Evolutionary conservation across 768 basidiomycete genomes (phyloP).

Genomic region (Amanita rubescens): DNA sequence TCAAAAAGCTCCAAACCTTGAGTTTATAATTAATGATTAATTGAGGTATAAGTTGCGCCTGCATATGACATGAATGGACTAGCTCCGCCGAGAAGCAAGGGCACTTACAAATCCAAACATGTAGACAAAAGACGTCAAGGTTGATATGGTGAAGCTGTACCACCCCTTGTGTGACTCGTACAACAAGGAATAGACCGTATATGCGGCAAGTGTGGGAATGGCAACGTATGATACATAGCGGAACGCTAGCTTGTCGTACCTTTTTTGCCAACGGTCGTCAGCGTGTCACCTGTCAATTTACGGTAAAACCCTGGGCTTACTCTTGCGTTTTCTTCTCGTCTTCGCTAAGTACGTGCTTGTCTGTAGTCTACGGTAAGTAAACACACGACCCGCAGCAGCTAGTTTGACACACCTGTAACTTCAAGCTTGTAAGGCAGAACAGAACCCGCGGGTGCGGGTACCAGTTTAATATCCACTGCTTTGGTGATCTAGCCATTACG

Average conservation of each 20-base stretch:
- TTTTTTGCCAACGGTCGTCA: constrained; percentile 20
- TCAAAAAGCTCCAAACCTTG: constrained; percentile 49
- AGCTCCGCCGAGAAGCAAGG: constrained; percentile 9
- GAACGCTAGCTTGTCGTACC: constrained; percentile 91
- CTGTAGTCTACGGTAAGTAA: constrained; percentile 27
- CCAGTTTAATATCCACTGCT: constrained; percentile 80
- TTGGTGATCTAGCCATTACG: constrained; percentile 57
- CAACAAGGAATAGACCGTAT: constrained; percentile 73
- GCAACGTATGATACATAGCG: constrained; percentile 89
- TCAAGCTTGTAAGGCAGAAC: constrained; percentile 71
- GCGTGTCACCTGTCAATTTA: constrained; percentile 5
- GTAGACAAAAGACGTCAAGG: constrained; percentile 87
- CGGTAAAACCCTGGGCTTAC: constrained; percentile 35
- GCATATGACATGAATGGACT: constrained; percentile 11
- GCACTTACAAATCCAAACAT: constrained; percentile 95
- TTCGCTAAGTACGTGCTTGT: constrained; percentile 94
- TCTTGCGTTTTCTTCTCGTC: constrained; percentile 98
- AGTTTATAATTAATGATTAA: constrained; percentile 97
- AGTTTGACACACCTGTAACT: constrained; percentile 57
- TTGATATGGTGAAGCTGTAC: constrained; percentile 95
- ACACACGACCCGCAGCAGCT: constrained; percentile 3
- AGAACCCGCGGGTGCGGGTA: constrained; percentile 54
- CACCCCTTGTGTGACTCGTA: constrained; percentile 86
- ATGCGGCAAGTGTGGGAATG: constrained; percentile 69
- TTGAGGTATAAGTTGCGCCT: constrained; percentile 84